Conservation (phyloP, 2,329 filamentous ascomycete genomes). For the Nannizzia gypsea region DNA sequence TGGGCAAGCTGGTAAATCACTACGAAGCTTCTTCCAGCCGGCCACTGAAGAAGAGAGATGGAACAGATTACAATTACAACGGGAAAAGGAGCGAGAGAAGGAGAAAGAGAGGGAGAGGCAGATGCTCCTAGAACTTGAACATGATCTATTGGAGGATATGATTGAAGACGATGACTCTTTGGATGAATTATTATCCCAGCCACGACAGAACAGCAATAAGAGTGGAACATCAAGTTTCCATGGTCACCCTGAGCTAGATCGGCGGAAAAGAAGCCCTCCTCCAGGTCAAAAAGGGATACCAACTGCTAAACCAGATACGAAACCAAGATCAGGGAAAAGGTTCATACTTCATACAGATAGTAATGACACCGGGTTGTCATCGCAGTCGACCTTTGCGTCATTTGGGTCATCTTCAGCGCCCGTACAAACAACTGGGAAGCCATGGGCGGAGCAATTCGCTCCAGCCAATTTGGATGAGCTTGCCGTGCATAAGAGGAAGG, state of each 20-base stretch:
- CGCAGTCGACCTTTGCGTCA: not conserved
- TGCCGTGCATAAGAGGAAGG: constrained; percentile 89
- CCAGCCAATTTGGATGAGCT: constrained; percentile 68
- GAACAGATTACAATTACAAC: constrained; percentile 13
- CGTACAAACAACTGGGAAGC: constrained; percentile 34
- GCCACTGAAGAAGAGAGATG: constrained; percentile 31
- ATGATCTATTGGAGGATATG: constrained; percentile 28
- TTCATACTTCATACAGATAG: constrained; percentile 18
- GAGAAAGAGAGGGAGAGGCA: constrained; percentile 19
- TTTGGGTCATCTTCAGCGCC: not conserved
- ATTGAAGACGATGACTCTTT: constrained; percentile 15
- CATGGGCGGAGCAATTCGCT: constrained; percentile 80
- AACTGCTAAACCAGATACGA: constrained; percentile 10
- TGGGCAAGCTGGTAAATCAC: constrained; percentile 22
- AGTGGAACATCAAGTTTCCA: not conserved
- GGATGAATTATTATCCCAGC: not conserved
- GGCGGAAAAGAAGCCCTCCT: constrained; percentile 8
- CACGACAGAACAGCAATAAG: not conserved
- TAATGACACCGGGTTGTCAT: not conserved
- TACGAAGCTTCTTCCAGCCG: constrained; percentile 33
- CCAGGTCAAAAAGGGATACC: constrained; percentile 7
- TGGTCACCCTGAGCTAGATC: constrained; percentile 6
- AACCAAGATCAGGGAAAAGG: constrained; percentile 17
- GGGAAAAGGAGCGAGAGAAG: constrained; percentile 11
- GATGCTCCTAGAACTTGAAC: constrained; percentile 21